A percentile compares a stretch with the other conserved stretches of the same genome.
phyloP scores from a whole-genome alignment of 495 filamentous ascomycete species.

The Trichoderma erinaceum region DNA sequence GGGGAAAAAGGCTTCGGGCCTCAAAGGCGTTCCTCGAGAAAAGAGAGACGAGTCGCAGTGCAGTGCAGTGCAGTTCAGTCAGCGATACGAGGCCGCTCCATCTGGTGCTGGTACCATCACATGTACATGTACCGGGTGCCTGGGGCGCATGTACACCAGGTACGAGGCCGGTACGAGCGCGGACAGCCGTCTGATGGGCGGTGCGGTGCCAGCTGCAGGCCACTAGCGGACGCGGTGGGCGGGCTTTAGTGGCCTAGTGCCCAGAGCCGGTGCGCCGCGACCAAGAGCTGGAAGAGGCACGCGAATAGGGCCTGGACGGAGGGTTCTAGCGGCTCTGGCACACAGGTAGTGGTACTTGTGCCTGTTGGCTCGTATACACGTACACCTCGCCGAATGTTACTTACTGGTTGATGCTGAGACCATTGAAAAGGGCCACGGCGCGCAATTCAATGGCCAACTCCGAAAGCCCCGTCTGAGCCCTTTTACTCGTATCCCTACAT shows the following conservation, averaged over 20 bases:
- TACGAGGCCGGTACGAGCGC: not conserved
- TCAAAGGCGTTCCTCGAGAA: not conserved
- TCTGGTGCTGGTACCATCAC: not conserved
- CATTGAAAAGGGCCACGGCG: not conserved
- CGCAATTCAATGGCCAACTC: not conserved
- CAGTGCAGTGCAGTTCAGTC: not conserved
- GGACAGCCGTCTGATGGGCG: not conserved
- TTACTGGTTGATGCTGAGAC: not conserved
- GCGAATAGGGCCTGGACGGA: too few species aligned
- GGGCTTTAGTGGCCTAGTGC: conserved; percentile 10
- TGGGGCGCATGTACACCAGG: not conserved
- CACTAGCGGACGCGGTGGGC: conserved; percentile 6
- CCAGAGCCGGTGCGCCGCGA: conserved; percentile 4
- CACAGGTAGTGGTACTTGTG: not conserved
- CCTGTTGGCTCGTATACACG: too few species aligned
- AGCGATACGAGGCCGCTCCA: conserved; percentile 2
- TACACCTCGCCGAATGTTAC: not conserved
- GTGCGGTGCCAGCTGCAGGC: not conserved
- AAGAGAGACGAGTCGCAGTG: not conserved
- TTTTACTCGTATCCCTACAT: too few species aligned
- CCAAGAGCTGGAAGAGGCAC: not conserved
- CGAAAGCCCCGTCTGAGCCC: not conserved
- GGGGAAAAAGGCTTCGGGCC: not conserved
- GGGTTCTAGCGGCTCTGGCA: not conserved
- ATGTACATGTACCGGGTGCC: conserved; percentile 9